Evolutionary conservation across 345 rosid genomes (phyloP).

Genomic region (Pseudoturritis turrita): DNA sequence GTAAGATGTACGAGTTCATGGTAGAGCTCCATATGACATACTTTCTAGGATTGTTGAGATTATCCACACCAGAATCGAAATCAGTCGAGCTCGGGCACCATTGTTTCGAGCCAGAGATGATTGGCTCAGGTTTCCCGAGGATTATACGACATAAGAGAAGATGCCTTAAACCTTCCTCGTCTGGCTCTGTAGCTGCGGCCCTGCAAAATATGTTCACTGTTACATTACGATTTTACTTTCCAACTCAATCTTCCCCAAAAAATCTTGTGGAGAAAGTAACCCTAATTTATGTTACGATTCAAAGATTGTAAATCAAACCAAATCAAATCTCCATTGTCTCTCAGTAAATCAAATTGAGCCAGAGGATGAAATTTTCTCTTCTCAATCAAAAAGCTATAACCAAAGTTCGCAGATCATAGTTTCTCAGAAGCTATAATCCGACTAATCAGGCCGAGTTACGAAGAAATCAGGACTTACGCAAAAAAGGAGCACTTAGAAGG

Average conservation of each 20-base stretch:
- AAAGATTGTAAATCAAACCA: not conserved
- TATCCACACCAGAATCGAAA: constrained; percentile 68
- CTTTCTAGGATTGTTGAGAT: constrained; percentile 38
- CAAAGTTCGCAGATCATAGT: too few relatives aligned
- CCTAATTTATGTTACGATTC: too few relatives aligned
- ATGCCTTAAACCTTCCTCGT: constrained; percentile 57
- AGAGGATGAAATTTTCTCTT: too few relatives aligned
- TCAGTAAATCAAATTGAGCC: not conserved
- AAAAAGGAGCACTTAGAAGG: constrained; percentile 16
- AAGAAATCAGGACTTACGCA: constrained; percentile 34
- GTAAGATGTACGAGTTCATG: constrained; percentile 62
- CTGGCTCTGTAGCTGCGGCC: constrained; percentile 20
- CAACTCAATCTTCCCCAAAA: not conserved
- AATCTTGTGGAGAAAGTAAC: too few relatives aligned
- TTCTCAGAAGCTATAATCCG: too few relatives aligned
- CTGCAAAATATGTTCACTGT: constrained; percentile 15
- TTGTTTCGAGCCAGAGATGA: constrained; percentile 48
- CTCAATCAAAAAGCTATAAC: too few relatives aligned
- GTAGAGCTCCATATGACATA: constrained; percentile 61
- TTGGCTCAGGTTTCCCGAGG: constrained; percentile 58
- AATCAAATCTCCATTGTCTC: not conserved
- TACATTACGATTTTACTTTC: not conserved
- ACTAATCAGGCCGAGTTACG: too few relatives aligned
- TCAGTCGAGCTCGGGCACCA: constrained; percentile 51
- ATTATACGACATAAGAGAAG: constrained; percentile 67